Conservation (phyloP, 192 early-diverging fungal species). For the Phlyctochytrium bullatum region DNA sequence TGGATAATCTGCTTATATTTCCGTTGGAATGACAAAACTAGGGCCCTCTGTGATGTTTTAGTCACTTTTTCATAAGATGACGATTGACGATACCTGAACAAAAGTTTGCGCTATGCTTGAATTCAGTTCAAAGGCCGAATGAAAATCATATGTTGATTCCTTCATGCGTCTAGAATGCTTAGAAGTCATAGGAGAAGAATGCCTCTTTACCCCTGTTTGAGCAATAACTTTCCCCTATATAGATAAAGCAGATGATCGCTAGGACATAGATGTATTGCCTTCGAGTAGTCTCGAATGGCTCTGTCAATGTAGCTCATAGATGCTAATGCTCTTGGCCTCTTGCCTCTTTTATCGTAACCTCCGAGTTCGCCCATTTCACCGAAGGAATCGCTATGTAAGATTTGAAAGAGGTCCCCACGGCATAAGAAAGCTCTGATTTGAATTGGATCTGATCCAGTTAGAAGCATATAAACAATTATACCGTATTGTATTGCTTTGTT, state of each 20-base stretch:
- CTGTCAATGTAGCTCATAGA: constrained; percentile 27
- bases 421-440: constrained; percentile 41
- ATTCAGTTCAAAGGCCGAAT: constrained; percentile 57
- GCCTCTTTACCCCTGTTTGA: constrained; percentile 37
- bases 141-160: constrained; percentile 53
- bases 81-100: constrained; percentile 35
- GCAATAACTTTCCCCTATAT: constrained; percentile 47
- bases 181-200: neutral
- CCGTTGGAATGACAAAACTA: constrained; percentile 55
- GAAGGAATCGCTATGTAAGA: constrained; percentile 32
- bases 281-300: constrained; percentile 49
- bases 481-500: constrained; percentile 40
- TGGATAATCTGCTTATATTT: constrained; percentile 52
- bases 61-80: no score
- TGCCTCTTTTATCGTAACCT: constrained; percentile 20
- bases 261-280: constrained; percentile 51
- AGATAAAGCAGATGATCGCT: constrained; percentile 50
- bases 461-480: constrained; percentile 16
- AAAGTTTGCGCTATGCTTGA: constrained; percentile 57
- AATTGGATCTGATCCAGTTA: constrained; percentile 36
- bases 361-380: constrained; percentile 10
- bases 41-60: constrained; percentile 33
- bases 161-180: constrained; percentile 30
- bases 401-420: constrained; percentile 51
- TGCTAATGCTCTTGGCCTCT: constrained; percentile 14